Base-by-base conservation (phyloP, 352 stramenopile species). In the Globisporangium spinosum region DNA sequence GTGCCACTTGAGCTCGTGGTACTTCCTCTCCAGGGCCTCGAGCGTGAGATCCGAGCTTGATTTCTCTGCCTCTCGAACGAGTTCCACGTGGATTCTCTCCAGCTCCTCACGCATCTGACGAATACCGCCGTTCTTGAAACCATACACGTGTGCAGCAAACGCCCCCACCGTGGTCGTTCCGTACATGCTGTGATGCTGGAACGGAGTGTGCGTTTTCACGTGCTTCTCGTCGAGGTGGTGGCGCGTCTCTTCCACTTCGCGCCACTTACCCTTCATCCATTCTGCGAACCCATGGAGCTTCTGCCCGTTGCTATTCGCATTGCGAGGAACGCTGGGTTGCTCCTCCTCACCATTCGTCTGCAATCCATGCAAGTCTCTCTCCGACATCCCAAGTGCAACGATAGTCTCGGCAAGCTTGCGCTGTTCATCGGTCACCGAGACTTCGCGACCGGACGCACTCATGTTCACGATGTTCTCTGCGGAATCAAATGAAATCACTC, bases 131-230 rank as follows among this genome's bases (percentile, higher is more conserved):
- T 80, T 89, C 35, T 83, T 85, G 67, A 95, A 95, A 12, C 84
- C 85, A 60, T 95, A 95, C 15, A 90, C 83, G 65, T 95, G 87
- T 4, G 87, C 87, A 17, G 87, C 84, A 75, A 95, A 95, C 3
- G 87, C 87, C 1, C 87, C 87, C 9, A 95, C 87, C 0, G 87
- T 95, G 5, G 80, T 90, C 0, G 85, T 95, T 23, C 82, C 87
- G 58, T 93, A 91, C 81, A 95, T 87, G 27, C 75, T 75, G 43
- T 87, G 73, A 9, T 81, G 74, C 27, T 78, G 65, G 73, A 93
- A 93, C 1, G 82, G 78, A 17, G 65, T 51, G 5, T 56, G 59
- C 7, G 23, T 51, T 22, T 32, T 43, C 25, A 20, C 5, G 12
- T 49, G 43, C 51, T 32, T 72, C 40, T 62, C 62, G 9, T 55